Percentiles rank a stretch among this genome's conserved stretches.
These are phyloP conservation scores for Kwoniella europaea DNA, from an alignment of 768 basidiomycete genomes.

Conservation along the genomic window DNA sequence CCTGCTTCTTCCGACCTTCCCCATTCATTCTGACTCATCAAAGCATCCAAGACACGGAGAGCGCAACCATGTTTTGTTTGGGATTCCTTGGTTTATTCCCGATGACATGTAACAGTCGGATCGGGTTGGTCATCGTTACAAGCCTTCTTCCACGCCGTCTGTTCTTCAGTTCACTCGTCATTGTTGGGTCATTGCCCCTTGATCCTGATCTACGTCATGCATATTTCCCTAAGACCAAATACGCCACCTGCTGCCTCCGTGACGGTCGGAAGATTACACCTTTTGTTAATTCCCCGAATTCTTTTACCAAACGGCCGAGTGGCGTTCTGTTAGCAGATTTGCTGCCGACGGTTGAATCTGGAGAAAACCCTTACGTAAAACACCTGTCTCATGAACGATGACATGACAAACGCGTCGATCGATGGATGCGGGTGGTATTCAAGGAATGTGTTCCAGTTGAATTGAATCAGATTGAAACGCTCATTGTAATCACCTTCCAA, in stretches of 20 bases:
- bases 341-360: constrained; percentile 9
- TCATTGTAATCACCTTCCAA: not conserved
- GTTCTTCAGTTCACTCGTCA: not conserved
- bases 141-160: not conserved
- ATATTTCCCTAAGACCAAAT: not conserved
- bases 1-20: not conserved
- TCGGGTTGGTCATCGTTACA: not conserved
- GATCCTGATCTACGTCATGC: constrained; percentile 13
- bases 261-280: not conserved
- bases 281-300: not conserved
- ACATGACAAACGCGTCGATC: not conserved
- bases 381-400: not conserved
- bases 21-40: not conserved
- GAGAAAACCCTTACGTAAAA: not conserved
- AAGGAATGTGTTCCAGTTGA: not conserved
- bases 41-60: no score
- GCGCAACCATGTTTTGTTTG: no score
- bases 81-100: not conserved
- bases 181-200: not conserved
- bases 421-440: no score
- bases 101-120: not conserved
- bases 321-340: constrained; percentile 4
- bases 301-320: constrained; percentile 1
- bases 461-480: not conserved
- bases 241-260: constrained; percentile 6